Percentiles rank a stretch among this genome's conserved stretches.
phyloP scores from a whole-genome alignment of 1,139 yeast genomes.

The Debaryomyces sp. region DNA sequence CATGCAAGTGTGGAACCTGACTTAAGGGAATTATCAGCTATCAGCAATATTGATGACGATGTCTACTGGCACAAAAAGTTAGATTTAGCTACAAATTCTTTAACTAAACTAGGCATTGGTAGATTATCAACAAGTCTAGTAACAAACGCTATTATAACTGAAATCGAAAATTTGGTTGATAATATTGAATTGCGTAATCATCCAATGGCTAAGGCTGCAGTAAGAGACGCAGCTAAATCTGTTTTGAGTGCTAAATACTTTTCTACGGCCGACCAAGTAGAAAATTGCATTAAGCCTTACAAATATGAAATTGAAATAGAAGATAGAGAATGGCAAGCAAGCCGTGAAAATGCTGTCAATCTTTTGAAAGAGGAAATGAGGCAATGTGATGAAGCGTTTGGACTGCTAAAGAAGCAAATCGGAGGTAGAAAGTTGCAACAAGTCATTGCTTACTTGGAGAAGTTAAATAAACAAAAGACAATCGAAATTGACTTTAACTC shows the following conservation, averaged over 20 bases:
- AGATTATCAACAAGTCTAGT: conserved; percentile 82
- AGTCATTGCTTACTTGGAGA: conserved; percentile 73
- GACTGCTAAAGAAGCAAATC: conserved; percentile 64
- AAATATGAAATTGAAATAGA: conserved; percentile 96
- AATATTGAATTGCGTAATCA: conserved; percentile 79
- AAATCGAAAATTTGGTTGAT: conserved; percentile 72
- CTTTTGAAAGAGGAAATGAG: conserved; percentile 81
- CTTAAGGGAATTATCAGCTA: conserved; percentile 52
- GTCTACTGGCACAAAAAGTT: conserved; percentile 86
- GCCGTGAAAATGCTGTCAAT: conserved; percentile 76
- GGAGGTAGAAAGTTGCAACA: conserved; percentile 85
- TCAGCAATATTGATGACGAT: conserved; percentile 60
- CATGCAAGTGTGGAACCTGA: conserved; percentile 44
- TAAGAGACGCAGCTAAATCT: conserved; percentile 80
- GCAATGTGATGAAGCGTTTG: conserved; percentile 74
- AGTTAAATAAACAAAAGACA: conserved; percentile 45
- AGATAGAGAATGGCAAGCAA: conserved; percentile 87
- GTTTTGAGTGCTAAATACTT: conserved; percentile 79
- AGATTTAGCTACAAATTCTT: conserved; percentile 77
- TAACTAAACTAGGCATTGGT: conserved; percentile 93
- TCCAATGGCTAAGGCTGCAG: conserved; percentile 80
- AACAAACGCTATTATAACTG: conserved; percentile 77
- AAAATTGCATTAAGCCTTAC: conserved; percentile 95
- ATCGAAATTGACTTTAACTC: conserved; percentile 46
- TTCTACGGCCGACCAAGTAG: conserved; percentile 97